Conservation (phyloP, 305 asterid genomes). For the Fraxinus xanthoxyloides region DNA sequence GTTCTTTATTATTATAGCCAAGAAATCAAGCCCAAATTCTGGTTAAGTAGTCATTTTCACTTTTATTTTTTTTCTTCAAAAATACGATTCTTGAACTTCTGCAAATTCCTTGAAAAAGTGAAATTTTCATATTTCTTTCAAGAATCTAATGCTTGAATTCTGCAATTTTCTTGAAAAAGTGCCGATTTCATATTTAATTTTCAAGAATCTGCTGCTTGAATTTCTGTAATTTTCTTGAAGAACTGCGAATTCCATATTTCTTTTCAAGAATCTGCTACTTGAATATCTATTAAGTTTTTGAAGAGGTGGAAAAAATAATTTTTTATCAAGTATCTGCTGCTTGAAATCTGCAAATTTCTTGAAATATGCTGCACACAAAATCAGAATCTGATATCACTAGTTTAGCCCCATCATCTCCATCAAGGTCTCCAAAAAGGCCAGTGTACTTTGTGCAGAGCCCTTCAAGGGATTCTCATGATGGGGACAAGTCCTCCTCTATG, state of each 20-base stretch:
- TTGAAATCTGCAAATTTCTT: not conserved
- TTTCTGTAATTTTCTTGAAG: not conserved
- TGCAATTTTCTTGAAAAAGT: slow-evolving; percentile 13
- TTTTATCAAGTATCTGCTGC: not conserved
- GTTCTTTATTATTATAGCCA: slow-evolving; percentile 9
- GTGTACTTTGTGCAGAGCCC: slow-evolving; percentile 95
- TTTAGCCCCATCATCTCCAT: slow-evolving; percentile 90
- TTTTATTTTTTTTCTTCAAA: not conserved
- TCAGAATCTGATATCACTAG: slow-evolving; percentile 92
- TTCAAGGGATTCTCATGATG: slow-evolving; percentile 90
- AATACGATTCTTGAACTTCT: not conserved
- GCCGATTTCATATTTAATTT: not conserved
- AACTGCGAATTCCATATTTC: not conserved
- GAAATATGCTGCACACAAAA: slow-evolving; percentile 67
- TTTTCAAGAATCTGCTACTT: not conserved
- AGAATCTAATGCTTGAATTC: not conserved
- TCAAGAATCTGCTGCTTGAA: not conserved
- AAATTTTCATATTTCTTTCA: not conserved
- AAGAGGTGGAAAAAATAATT: not conserved
- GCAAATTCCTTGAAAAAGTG: not conserved
- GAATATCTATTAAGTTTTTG: not conserved
- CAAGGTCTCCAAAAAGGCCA: slow-evolving; percentile 87
- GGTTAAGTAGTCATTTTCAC: not conserved
- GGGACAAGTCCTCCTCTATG: slow-evolving; percentile 78
- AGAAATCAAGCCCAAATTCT: not conserved